Evolutionary conservation across 768 basidiomycete species (phyloP).

Genomic region (Leucogyrophana mollusca): DNA sequence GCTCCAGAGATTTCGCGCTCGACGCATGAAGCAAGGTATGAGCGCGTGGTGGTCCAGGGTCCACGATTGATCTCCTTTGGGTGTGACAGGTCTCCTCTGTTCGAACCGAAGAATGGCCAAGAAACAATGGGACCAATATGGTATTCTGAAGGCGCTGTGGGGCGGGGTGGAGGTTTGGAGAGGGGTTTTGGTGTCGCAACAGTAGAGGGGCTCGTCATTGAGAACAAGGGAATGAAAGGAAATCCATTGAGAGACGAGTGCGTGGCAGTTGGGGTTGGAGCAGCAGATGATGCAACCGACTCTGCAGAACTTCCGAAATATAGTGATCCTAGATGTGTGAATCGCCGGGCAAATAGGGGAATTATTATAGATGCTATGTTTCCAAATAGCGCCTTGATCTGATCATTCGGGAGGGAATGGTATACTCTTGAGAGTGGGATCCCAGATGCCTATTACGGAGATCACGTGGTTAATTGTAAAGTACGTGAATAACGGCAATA

Average conservation of each 20-base stretch:
- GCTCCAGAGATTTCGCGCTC: conserved; percentile 75
- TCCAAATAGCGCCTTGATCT: conserved; percentile 62
- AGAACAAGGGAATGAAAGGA: conserved; percentile 15
- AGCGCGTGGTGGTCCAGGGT: conserved; percentile 62
- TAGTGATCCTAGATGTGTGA: conserved; percentile 73
- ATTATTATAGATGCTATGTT: conserved; percentile 69
- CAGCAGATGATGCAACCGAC: conserved; percentile 4
- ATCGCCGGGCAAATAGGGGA: conserved; percentile 76
- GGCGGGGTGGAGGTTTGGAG: conserved; percentile 9
- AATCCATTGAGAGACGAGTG: conserved; percentile 17
- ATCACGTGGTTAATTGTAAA: conserved; percentile 7
- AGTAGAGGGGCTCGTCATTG: conserved; percentile 7
- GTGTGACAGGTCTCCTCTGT: conserved; percentile 69
- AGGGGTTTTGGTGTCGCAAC: conserved; percentile 1
- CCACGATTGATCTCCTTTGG: conserved; percentile 76
- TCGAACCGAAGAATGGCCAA: conserved; percentile 89
- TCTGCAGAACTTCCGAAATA: conserved; percentile 42
- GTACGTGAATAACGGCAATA: conserved; percentile 2
- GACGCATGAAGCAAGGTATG: conserved; percentile 66
- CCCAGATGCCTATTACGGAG: conserved; percentile 58
- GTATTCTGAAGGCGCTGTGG: conserved; percentile 34
- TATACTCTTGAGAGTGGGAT: conserved; percentile 70
- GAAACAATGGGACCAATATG: conserved; percentile 82
- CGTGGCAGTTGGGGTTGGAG: conserved; percentile 23
- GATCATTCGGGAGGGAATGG: conserved; percentile 64